These are phyloP conservation scores for Eugenia klotzschiana DNA, from an alignment of 441 rosid genomes.

Conservation along the genomic window DNA sequence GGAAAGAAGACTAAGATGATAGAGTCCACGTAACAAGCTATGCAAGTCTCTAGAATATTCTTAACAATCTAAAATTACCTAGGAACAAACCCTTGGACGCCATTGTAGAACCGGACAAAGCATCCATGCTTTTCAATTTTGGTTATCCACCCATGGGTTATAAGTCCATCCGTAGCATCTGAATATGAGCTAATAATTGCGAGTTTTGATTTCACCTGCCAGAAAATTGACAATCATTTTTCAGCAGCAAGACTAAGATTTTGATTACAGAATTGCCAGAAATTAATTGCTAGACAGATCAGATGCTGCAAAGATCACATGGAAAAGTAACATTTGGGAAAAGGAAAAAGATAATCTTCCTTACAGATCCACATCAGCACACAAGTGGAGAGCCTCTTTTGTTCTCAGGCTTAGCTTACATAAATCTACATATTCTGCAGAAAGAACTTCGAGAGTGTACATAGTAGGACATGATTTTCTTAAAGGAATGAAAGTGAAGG, in stretches of 20 bases:
- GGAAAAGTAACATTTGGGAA: background rate
- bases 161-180: constrained; percentile 73
- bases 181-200: constrained; percentile 70
- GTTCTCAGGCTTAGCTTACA: background rate
- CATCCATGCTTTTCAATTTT: constrained; percentile 95
- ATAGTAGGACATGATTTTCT: background rate
- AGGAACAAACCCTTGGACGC: constrained; percentile 93
- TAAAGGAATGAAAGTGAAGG: background rate
- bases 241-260: constrained; percentile 1
- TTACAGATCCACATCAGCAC: background rate
- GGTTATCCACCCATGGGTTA: constrained; percentile 96
- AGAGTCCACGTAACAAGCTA: background rate
- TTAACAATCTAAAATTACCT: constrained; percentile 31
- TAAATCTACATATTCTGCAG: background rate
- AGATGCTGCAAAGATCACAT: background rate
- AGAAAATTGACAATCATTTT: constrained; percentile 9
- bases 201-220: constrained; percentile 87
- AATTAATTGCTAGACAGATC: background rate
- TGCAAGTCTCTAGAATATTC: background rate
- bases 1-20: background rate
- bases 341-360: background rate
- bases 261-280: background rate
- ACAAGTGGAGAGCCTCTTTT: background rate
- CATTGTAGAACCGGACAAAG: constrained; percentile 91
- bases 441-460: background rate